Base-by-base conservation (phyloP, 2,329 filamentous ascomycete genomes). In the Neonectria hederae region DNA sequence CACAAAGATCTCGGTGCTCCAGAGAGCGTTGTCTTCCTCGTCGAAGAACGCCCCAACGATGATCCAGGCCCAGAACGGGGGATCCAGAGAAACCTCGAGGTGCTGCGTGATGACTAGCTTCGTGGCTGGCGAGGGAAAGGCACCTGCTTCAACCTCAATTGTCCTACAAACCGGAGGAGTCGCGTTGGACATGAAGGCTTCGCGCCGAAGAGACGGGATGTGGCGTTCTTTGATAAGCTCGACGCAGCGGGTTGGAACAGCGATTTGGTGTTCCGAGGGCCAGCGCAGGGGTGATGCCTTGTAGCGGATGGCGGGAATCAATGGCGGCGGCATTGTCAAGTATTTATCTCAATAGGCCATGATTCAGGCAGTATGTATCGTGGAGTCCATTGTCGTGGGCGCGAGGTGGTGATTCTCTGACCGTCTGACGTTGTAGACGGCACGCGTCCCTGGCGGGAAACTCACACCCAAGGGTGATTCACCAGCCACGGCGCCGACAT, bases 41-140 rank as follows among this genome's bases (percentile, higher is more conserved):
- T 86, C 82, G 72, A 83, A 84, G 57, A 85, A 86, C 1, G 79
- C 79, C 0, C 78, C 83, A 14, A 83, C 76, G 22, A 84, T 76
- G 51, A 86, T 76, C 78, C 79, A 84, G 17, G 80, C 83, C 81
- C 82, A 85, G 62, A 71, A 78, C 0, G 72, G 75, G 3, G 74
- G 70, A 24, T 76, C 72, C 2, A 70, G 73, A 17, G 75, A 76
- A 9, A 74, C 64, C 54, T 78, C 69, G 48, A 82, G 69, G 58
- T 80, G 75, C 68, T 84, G 83, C 19, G 80, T 83, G 54, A 85
- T 77, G 66, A 82, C 67, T 28, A 84, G 76, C 63, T 81, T 83
- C 3, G 78, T 79, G 13, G 84, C 84, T 3, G 83, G 81, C 48
- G 74, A 70, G 3, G 84, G 84, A 19, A 86, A 75, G 43, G 76